These are phyloP conservation scores for Olyra latifolia DNA, from an alignment of 176 grass and related monocot genomes.

Conservation along the genomic window DNA sequence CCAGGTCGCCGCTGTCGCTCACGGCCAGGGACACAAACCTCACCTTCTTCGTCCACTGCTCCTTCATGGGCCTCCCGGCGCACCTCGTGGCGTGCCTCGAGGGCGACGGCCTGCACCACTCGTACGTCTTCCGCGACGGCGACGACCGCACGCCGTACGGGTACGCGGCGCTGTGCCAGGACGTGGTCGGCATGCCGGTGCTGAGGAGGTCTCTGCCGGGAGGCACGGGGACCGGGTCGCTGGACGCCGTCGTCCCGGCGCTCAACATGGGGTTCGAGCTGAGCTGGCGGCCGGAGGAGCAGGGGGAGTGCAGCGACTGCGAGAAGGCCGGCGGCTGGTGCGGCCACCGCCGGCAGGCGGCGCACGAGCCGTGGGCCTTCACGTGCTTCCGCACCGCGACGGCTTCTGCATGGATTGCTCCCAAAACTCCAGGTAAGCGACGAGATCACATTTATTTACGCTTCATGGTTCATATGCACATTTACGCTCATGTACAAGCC, in stretches of 20 bases:
- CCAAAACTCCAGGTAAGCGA: slow-evolving; percentile 17
- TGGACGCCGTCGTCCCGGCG: slow-evolving; percentile 41
- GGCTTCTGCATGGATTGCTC: not conserved
- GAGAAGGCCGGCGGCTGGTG: slow-evolving; percentile 40
- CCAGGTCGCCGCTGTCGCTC: slow-evolving; percentile 16
- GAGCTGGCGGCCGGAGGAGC: not conserved
- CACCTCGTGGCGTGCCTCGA: slow-evolving; percentile 53
- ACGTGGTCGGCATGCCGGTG: slow-evolving; percentile 43
- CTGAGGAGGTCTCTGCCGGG: slow-evolving; percentile 36
- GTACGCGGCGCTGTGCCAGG: slow-evolving; percentile 26
- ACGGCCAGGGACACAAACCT: slow-evolving; percentile 41
- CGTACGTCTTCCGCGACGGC: slow-evolving; percentile 55
- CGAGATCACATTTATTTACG: not conserved
- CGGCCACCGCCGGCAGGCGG: slow-evolving; percentile 12
- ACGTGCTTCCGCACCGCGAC: slow-evolving; percentile 28
- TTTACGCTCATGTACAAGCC: not conserved
- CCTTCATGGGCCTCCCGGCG: slow-evolving; percentile 29
- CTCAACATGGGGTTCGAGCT: slow-evolving; percentile 65
- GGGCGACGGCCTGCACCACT: slow-evolving; percentile 54
- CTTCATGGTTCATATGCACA: not conserved
- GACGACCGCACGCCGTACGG: slow-evolving; percentile 30
- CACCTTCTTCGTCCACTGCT: slow-evolving; percentile 54
- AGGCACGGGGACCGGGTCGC: not conserved
- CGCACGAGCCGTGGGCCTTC: slow-evolving; percentile 24
- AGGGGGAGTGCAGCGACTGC: slow-evolving; percentile 39